Base-by-base conservation (phyloP, 805 yeast species). In the Myxozyma mucilagina region DNA sequence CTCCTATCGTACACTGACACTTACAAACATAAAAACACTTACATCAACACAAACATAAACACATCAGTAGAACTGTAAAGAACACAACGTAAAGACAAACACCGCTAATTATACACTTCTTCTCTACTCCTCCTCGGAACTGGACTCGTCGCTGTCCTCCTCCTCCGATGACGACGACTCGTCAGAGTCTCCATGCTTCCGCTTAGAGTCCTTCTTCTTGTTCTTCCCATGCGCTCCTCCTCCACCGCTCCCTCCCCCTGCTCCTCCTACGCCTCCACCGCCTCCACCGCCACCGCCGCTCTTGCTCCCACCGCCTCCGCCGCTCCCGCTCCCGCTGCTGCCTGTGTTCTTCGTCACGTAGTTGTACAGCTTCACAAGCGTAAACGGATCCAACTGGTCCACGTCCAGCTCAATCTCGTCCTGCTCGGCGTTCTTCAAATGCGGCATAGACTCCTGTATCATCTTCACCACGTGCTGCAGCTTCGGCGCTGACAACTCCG, bases 371-470 rank as follows among this genome's bases (percentile, higher is more conserved):
- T 89, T 89, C 72, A 89, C 76, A 57, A 93, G 82, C 1, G 97
- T 92, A 45, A 83, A 78, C 66, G 90, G 90, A 69, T 90, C 97
- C 68, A 94, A 81, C 75, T 87, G 87, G 73, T 94, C 97, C 86
- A 94, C 88, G 75, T 94, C 99, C 62, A 94, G 81, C 78, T 94
- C 99, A 63, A 94, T 94, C 78, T 94, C 98, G 60, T 93, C 98
- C 69, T 57, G 54, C 35, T 63, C 64, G 5, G 63, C 75, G 67
- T 71, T 78, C 69, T 74, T 81, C 68, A 82, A 79, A 63, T 83
- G 88, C 4, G 86, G 85, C 82, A 86, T 79, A 55, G 86, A 80
- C 73, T 89, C 94, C 71, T 87, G 87, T 67, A 94, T 90, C 64
- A 94, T 90, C 54, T 87, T 84, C 64, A 93, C 82, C 38, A 91